Conservation (phyloP, 73 alveolate genomes). For the Paramecium pentaurelia region DNA sequence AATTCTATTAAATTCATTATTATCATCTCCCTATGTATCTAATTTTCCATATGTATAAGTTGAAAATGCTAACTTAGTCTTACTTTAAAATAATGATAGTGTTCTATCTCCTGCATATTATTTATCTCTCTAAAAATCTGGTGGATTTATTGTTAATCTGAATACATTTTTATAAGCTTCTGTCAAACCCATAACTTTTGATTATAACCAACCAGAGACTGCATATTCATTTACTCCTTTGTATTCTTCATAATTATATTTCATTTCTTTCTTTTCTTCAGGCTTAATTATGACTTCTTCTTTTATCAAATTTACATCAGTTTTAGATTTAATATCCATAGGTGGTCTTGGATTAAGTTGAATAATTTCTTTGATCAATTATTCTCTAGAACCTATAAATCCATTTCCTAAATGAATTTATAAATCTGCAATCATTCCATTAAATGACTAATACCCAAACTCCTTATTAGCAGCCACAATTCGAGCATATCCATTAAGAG, state of each 20-base stretch:
- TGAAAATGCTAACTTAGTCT: neutral
- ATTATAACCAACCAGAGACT: slow-evolving; percentile 20
- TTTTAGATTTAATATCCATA: neutral
- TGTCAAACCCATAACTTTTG: neutral
- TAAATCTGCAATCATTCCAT: slow-evolving; percentile 33
- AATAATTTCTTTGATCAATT: neutral
- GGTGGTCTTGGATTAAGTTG: neutral
- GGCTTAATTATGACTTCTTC: neutral
- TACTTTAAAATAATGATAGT: neutral
- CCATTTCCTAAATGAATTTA: neutral
- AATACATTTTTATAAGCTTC: neutral
- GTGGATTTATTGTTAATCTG: slow-evolving; percentile 13
- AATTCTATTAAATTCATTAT: neutral
- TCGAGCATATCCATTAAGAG: slow-evolving; percentile 43
- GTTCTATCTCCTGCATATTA: slow-evolving; percentile 45
- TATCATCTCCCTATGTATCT: slow-evolving; percentile 20
- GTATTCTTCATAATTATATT: neutral
- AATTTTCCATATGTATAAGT: slow-evolving; percentile 6
- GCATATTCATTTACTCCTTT: slow-evolving; percentile 43
- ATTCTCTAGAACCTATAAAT: slow-evolving; percentile 30
- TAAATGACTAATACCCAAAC: neutral
- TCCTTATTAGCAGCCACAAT: neutral
- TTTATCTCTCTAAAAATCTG: neutral
- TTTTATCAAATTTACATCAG: neutral
- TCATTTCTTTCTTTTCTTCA: neutral